phyloP scores from a whole-genome alignment of 1,139 yeast genomes.

The Blastobotrys serpentis region DNA sequence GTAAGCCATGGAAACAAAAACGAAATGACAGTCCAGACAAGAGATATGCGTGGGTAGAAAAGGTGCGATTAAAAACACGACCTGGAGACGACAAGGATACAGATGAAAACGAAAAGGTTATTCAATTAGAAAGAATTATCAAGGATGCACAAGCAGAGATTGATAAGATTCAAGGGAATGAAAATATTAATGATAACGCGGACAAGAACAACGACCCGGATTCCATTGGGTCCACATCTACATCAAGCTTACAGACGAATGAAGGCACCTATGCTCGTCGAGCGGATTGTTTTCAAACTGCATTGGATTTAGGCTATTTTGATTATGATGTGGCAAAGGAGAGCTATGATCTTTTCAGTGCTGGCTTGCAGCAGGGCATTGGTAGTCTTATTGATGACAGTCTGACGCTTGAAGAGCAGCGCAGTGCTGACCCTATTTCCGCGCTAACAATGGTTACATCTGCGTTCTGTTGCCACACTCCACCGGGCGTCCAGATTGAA shows the following conservation, averaged over 20 bases:
- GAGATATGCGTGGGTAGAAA: conserved; percentile 8
- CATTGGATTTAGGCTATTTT: neutral
- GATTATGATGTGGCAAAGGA: conserved; percentile 1
- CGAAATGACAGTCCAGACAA: neutral
- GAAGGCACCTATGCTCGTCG: neutral
- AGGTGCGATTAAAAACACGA: conserved; percentile 5
- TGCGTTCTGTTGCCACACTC: conserved; percentile 6
- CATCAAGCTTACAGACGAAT: no score
- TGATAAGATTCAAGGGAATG: neutral
- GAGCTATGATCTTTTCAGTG: neutral
- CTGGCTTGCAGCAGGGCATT: neutral
- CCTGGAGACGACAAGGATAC: conserved; percentile 5
- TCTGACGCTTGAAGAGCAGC: conserved; percentile 8
- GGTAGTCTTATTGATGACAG: neutral
- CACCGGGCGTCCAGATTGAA: conserved; percentile 1
- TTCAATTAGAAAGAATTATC: conserved; percentile 10
- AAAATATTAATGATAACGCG: neutral
- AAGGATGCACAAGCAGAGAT: conserved; percentile 12
- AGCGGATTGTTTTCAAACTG: conserved; percentile 8
- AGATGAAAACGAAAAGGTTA: conserved; percentile 12
- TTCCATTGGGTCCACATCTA: no score
- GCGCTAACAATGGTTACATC: conserved; percentile 13
- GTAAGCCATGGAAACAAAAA: conserved; percentile 31
- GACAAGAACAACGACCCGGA: no score
- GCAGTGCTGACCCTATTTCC: conserved; percentile 1